A percentile compares a stretch with the other conserved stretches of the same genome.
phyloP scores from a whole-genome alignment of 2,329 filamentous ascomycete genomes.

The Ascochyta rabiei region DNA sequence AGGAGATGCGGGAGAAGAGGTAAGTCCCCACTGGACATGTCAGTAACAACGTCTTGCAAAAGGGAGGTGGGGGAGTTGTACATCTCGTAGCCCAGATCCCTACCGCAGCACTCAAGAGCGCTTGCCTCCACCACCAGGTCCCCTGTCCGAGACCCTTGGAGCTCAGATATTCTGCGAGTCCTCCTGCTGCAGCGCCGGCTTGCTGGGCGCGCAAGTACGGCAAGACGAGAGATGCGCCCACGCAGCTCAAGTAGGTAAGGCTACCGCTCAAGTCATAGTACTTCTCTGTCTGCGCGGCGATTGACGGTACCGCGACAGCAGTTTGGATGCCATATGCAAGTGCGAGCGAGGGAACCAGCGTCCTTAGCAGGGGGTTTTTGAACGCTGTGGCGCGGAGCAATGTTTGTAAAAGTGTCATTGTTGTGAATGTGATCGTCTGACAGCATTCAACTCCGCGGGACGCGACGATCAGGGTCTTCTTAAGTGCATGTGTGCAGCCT shows the following conservation, averaged over 20 bases:
- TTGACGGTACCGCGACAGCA: conserved; percentile 67
- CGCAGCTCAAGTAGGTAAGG: conserved; percentile 69
- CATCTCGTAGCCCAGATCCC: conserved; percentile 66
- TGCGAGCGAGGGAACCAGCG: conserved; percentile 65
- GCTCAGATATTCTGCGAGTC: conserved; percentile 38
- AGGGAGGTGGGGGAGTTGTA: conserved; percentile 45
- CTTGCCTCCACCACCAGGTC: conserved; percentile 65
- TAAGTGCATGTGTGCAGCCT: not conserved
- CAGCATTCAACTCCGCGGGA: not conserved
- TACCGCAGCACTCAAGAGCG: conserved; percentile 61
- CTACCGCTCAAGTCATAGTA: conserved; percentile 74
- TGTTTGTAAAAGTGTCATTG: conserved; percentile 49
- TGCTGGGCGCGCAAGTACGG: conserved; percentile 63
- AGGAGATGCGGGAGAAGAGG: conserved; percentile 66
- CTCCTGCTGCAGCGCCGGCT: conserved; percentile 53
- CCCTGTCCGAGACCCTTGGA: conserved; percentile 34
- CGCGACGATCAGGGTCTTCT: conserved; percentile 1
- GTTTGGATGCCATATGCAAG: conserved; percentile 69
- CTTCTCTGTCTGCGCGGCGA: conserved; percentile 64
- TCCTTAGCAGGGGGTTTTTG: conserved; percentile 66
- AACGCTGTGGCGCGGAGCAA: conserved; percentile 67
- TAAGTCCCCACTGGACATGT: conserved; percentile 63
- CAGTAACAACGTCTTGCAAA: not conserved
- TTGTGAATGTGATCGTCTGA: conserved; percentile 13
- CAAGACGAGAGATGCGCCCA: conserved; percentile 65